Base-by-base conservation (phyloP, 1,284 basidiomycete genomes). In the Cryptococcus sp. region DNA sequence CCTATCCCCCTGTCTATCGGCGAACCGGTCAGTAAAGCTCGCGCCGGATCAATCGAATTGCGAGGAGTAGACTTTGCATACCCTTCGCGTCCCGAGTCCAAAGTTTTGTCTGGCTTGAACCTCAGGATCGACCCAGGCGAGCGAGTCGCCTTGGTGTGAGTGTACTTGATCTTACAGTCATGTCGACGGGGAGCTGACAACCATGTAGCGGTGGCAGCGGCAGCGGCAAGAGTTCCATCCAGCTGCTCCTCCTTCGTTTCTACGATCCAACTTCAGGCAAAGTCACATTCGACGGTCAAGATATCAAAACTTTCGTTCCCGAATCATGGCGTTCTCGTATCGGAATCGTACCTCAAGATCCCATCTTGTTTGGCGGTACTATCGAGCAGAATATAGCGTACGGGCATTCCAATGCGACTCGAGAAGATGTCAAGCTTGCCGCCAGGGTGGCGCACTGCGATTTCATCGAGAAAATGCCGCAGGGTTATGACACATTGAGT, bases 171-270 rank as follows among this genome's bases (percentile, higher is more conserved):
- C 25, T 8, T 10, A 22, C 29, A 23, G 10, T 16, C 38, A 8
- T 55, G 48, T 39, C 25, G 25, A 52, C 38, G 26, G 3, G 10
- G 46, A 54, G 50, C 54, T 57, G 44, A 57, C 41, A 46, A 29
- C 46, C 23, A 15, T 43, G 15, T 22, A 93, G 89, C n/a, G 91
- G 91, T 7, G 85, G 86, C 73, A 92, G 89, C 67, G 91, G 92
- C 15, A 88, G 90, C 59, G 92, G 91, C 54, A 98, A 98, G 80
- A 93, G 89, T 16, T 94, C 91, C 0, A 83, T 96, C 43, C 92
- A 95, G 70, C 87, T 89, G 10, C 82, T 98, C 8, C 83, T 99
- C 50, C 81, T 95, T 62, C 83, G 94, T 50, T 98, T 91, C 80
- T 99, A 99, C 75, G 94, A 98, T 72, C 94, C 95, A 0, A 81